These are phyloP conservation scores for Penicillium occitanis DNA, from an alignment of 2,329 filamentous ascomycete species.

Conservation along the genomic window DNA sequence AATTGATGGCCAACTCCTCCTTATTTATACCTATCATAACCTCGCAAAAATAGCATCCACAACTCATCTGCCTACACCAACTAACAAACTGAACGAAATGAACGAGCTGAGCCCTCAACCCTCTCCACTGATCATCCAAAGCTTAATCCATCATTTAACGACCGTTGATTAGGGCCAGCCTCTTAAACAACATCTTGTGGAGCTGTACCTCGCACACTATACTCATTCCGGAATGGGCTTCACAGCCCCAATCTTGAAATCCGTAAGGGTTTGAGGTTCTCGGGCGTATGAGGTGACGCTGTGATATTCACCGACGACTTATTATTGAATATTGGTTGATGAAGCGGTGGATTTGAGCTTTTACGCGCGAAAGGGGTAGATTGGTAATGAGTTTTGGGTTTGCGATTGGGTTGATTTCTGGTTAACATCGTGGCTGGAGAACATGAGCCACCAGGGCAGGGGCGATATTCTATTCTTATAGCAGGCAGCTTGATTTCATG, in stretches of 20 bases:
- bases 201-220: conserved; percentile 13
- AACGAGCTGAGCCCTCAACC: neutral
- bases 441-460: neutral
- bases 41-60: neutral
- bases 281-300: neutral
- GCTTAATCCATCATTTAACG: neutral
- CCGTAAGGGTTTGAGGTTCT: neutral
- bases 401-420: neutral
- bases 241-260: neutral
- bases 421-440: neutral
- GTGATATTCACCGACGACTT: neutral
- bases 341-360: neutral
- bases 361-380: neutral
- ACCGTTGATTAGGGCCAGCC: neutral
- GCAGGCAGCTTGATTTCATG: neutral
- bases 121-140: neutral
- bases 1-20: neutral
- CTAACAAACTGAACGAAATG: neutral
- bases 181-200: neutral
- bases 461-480: neutral
- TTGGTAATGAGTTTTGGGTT: neutral
- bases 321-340: neutral
- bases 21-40: neutral
- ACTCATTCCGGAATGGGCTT: neutral
- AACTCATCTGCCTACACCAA: neutral